These are phyloP conservation scores for Fomitopsis pulvina DNA, from an alignment of 768 basidiomycete genomes.

Conservation along the genomic window DNA sequence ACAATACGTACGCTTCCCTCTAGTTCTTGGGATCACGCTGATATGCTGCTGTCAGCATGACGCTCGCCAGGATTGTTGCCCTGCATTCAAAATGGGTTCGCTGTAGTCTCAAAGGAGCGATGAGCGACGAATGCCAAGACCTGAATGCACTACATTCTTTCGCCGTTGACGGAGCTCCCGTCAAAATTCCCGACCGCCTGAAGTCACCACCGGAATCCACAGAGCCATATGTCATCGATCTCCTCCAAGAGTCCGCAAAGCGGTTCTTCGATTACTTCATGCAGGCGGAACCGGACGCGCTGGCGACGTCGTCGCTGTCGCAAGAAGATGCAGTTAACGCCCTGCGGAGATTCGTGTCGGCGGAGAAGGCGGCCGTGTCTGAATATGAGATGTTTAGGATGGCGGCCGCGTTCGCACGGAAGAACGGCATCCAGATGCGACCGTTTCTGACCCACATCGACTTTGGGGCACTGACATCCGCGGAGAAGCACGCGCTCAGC, in stretches of 20 bases:
- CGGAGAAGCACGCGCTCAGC: constrained; percentile 48
- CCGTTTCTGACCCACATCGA: constrained; percentile 47
- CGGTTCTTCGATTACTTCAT: constrained; percentile 40
- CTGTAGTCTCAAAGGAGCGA: constrained; percentile 45
- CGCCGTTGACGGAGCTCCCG: constrained; percentile 57
- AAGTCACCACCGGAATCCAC: constrained; percentile 41
- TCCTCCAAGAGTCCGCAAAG: constrained; percentile 40
- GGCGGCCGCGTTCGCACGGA: constrained; percentile 38
- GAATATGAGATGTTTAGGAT: constrained; percentile 57
- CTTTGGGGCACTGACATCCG: constrained; percentile 45
- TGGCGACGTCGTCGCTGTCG: constrained; percentile 11
- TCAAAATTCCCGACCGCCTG: constrained; percentile 53
- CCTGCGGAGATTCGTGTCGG: constrained; percentile 40
- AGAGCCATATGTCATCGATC: constrained; percentile 45
- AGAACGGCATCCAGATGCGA: constrained; percentile 36
- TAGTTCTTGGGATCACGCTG: not conserved
- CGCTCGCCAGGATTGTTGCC: constrained; percentile 48
- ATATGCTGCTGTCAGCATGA: constrained; percentile 32
- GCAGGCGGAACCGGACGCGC: constrained; percentile 16
- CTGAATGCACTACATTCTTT: constrained; percentile 67
- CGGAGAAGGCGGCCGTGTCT: constrained; percentile 45
- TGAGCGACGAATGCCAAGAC: constrained; percentile 62
- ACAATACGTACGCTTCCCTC: constrained; percentile 43
- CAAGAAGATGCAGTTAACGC: constrained; percentile 35
- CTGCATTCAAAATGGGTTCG: constrained; percentile 59